Base-by-base conservation (phyloP, 805 yeast species). In the Saccharomycopsis sp. region DNA sequence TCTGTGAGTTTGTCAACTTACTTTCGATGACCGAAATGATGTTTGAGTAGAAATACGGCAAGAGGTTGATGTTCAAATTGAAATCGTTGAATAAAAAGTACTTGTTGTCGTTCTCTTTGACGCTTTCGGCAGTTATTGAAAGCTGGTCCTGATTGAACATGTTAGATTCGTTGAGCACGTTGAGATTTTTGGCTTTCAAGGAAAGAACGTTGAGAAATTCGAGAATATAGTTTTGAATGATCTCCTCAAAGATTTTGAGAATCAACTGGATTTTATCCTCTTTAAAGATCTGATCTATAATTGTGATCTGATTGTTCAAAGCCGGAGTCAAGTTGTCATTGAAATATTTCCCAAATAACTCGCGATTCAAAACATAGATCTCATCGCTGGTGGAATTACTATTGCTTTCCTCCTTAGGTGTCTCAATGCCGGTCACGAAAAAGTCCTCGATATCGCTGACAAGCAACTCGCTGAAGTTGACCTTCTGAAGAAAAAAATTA, bases 401-500 rank as follows among this genome's bases (percentile, higher is more conserved):
- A 12, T 18, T 18, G 16, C 48, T 18, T 9, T 47, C 44, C 5
- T 51, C 56, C 24, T 53, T 53, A n/a, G 21, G 14, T 4, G 34
- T n/a, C 9, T 48, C 29, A 9, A 34, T 44, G 1, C 34, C 48
- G 8, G 63, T 64, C 0, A 57, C 34, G 7, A 72, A 65, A 23
- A 71, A 55, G 16, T 65, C 66, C 48, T 73, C 75, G 16, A 67
- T 56, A 50, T 73, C 62, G 15, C 71, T 73, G 4, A 74, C 71
- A 24, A 72, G 65, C 34, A 73, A 58, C 52, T 73, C 70, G 60
- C 67, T 71, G 53, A 72, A 68, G 52, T 70, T 73, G 12, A 60
- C 41, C 65, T 71, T 60, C 70, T 70, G 73, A 53, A 68, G 69
- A 61, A 75, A 75, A 56, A 73, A 75, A 54, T 75, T 78, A 15